Base-by-base conservation (phyloP, 257 asterid genomes). In the Jacaranda copaia region DNA sequence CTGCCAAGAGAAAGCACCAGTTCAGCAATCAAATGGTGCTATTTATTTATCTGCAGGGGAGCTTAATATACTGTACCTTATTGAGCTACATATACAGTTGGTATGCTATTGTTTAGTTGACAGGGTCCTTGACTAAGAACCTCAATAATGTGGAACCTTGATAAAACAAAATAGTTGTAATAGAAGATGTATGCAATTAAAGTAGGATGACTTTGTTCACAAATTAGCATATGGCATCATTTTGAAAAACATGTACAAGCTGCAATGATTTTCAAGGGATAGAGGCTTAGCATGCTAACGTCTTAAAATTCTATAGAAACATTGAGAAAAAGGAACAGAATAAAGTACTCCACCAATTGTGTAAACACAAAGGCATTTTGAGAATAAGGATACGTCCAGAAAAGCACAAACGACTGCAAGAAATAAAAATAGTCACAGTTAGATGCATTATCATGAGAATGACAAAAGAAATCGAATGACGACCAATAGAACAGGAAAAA, bases 381-480 rank as follows among this genome's bases (percentile, higher is more conserved):
- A 72, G 51, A 76, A 42, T 11, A 88, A 93, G 98, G 97, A 93
- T 93, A 91, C 96, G 98, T 93, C 97, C 98, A 93, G 89, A 93
- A 93, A 66, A 91, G 93, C 93, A 93, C 98, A 79, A 90, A 93
- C 61, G 98, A 93, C 98, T 93, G 98, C 98, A 91, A 84, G 72
- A 84, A 82, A 65, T n/a, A 70, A 68, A 87, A 79, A 81, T 8
- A 74, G 63, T 15, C 53, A 60, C 12, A 59, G 45, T 40, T 61
- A 87, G 69, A 57, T 49, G n/a, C 7, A 65, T 58, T 12, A 56
- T n/a, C 15, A 73, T 66, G 66, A 55, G 77, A 71, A 59, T 16
- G 14, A 18, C 13, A 68, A 45, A 46, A 42, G 52, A 68, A 11
- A 16, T 2, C 7, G 40, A 40, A 70, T 13, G 38, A 46, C 56